These are phyloP conservation scores for Aspergillus indologenus DNA, from an alignment of 495 filamentous ascomycete species.

Conservation along the genomic window DNA sequence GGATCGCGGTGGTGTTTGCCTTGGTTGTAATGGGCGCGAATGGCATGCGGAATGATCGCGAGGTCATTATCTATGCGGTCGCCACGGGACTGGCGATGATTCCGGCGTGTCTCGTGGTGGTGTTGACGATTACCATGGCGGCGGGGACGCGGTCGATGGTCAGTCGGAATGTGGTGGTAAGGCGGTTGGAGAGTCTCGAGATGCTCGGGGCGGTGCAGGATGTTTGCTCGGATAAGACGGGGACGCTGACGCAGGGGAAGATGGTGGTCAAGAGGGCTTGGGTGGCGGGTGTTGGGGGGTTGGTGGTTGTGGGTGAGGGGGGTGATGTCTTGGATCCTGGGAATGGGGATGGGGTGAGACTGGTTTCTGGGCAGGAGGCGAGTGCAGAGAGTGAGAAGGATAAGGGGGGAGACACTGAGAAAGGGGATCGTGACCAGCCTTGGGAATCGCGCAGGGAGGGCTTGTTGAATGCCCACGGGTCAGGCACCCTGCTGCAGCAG, in stretches of 20 bases:
- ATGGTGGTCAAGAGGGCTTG: constrained; percentile 84
- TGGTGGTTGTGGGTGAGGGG: constrained; percentile 49
- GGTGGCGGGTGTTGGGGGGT: constrained; percentile 65
- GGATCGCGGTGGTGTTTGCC: constrained; percentile 64
- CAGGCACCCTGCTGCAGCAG: constrained; percentile 35
- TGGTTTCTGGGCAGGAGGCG: constrained; percentile 12
- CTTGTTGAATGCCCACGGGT: constrained; percentile 33
- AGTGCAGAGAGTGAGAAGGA: background rate
- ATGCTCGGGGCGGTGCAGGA: constrained; percentile 67
- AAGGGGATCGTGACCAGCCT: background rate
- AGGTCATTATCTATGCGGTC: constrained; percentile 70
- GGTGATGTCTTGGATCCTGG: constrained; percentile 52
- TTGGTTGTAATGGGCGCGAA: constrained; percentile 65
- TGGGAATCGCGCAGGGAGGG: background rate
- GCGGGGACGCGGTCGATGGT: constrained; percentile 73
- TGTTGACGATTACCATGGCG: constrained; percentile 73
- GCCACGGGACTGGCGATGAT: constrained; percentile 69
- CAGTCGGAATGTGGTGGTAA: constrained; percentile 63
- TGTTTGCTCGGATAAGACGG: constrained; percentile 73
- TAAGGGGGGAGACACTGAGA: no score
- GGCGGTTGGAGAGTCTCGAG: constrained; percentile 64
- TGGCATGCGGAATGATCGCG: constrained; percentile 55
- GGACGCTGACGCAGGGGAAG: constrained; percentile 65
- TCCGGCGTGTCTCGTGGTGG: constrained; percentile 71
- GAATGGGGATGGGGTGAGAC: constrained; percentile 47